Percentiles rank a stretch among this genome's conserved stretches.
Conservation (phyloP, 176 grass and related monocot species). For the Triticum urartu region DNA sequence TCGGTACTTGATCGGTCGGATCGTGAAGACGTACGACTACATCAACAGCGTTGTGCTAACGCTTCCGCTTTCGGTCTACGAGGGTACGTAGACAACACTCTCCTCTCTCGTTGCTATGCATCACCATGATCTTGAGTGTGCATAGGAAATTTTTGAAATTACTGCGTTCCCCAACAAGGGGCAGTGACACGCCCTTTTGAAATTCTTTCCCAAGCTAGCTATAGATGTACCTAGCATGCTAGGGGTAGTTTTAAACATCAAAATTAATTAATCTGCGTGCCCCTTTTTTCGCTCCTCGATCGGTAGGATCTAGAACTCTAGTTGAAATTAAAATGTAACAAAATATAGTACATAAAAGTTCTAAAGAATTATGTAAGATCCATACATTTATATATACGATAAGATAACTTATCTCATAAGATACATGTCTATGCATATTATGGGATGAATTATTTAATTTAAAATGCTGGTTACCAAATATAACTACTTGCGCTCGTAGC, state of each 20-base stretch:
- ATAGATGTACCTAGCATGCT: neutral
- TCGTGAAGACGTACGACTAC: too few species aligned
- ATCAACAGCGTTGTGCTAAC: too few species aligned
- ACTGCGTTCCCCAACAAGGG: neutral
- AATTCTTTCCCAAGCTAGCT: conserved; percentile 2
- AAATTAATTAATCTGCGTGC: neutral
- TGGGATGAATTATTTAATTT: neutral
- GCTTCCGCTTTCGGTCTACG: too few species aligned
- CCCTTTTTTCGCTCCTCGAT: neutral
- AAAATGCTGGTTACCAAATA: neutral
- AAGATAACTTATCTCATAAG: neutral
- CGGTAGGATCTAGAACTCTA: too few species aligned
- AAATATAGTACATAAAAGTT: neutral
- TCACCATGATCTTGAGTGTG: too few species aligned
- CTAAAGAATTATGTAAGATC: neutral
- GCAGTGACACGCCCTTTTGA: conserved; percentile 21
- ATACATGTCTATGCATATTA: too few species aligned
- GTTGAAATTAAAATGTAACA: neutral
- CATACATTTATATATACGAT: neutral
- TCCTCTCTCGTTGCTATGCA: too few species aligned
- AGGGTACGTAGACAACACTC: too few species aligned
- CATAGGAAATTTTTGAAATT: too few species aligned
- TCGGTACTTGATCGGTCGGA: too few species aligned
- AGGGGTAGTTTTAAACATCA: neutral
- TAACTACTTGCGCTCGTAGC: neutral